Evolutionary conservation across 805 yeast genomes (phyloP).

Genomic region (Priceomyces medius): DNA sequence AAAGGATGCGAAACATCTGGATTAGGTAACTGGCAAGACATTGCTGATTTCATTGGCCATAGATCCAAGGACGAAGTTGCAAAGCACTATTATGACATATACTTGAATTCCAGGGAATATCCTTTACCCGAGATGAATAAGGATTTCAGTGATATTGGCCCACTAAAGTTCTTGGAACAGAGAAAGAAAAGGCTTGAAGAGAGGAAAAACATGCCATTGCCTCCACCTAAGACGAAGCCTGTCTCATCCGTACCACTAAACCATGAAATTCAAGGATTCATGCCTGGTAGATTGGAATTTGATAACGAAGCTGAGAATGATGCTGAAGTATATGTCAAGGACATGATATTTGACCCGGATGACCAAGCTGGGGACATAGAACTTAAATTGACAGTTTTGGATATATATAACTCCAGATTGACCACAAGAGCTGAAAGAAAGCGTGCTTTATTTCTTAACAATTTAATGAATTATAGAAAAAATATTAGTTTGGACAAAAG

Average conservation of each 20-base stretch:
- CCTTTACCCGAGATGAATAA: slow-evolving; percentile 88
- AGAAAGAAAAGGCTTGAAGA: slow-evolving; percentile 71
- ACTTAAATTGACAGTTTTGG: slow-evolving; percentile 80
- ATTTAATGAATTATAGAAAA: slow-evolving; percentile 79
- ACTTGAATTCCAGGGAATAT: slow-evolving; percentile 66
- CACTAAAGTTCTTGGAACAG: slow-evolving; percentile 64
- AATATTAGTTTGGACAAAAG: slow-evolving; percentile 80
- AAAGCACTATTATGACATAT: slow-evolving; percentile 71
- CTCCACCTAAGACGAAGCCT: slow-evolving; percentile 82
- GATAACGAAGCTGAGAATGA: slow-evolving; percentile 97
- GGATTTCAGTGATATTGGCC: slow-evolving; percentile 58
- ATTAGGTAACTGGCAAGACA: slow-evolving; percentile 96
- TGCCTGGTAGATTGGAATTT: slow-evolving; percentile 98
- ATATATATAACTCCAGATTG: slow-evolving; percentile 84
- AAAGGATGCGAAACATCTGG: slow-evolving; percentile 93
- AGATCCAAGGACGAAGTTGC: slow-evolving; percentile 90
- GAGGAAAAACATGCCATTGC: slow-evolving; percentile 69
- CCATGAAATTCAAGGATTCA: slow-evolving; percentile 94
- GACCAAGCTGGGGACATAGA: slow-evolving; percentile 88
- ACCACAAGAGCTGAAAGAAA: slow-evolving; percentile 93
- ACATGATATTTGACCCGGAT: slow-evolving; percentile 89
- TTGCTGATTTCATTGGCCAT: slow-evolving; percentile 94
- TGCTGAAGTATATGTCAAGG: slow-evolving; percentile 91
- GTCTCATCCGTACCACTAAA: slow-evolving; percentile 93
- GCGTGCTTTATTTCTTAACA: slow-evolving; percentile 72